These are phyloP conservation scores for Elaeis guineensis DNA, from an alignment of 176 grass and related monocot genomes.

Conservation along the genomic window DNA sequence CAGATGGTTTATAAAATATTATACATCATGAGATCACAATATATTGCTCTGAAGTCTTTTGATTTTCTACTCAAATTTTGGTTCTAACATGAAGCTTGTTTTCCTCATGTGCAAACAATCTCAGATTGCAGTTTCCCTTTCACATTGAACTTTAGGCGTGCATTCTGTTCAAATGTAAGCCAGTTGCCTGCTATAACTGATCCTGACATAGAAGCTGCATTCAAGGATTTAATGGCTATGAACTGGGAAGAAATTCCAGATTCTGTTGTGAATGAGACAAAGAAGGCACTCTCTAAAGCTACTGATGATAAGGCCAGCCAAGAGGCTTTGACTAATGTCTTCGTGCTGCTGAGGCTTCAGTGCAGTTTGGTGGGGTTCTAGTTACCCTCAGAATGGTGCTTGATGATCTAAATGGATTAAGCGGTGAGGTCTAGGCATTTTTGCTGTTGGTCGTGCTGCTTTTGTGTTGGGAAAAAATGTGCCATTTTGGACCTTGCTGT, in stretches of 20 bases:
- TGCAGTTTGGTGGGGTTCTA: slow-evolving; percentile 68
- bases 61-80: not conserved
- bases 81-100: not conserved
- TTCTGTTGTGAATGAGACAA: slow-evolving; percentile 48
- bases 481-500: too few relatives aligned
- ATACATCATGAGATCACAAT: not conserved
- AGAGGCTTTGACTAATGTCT: slow-evolving; percentile 60
- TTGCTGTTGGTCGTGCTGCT: slow-evolving; percentile 2
- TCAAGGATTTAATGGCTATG: slow-evolving; percentile 89
- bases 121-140: slow-evolving; percentile 41
- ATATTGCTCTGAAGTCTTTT: not conserved
- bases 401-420: slow-evolving; percentile 76
- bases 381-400: slow-evolving; percentile 81
- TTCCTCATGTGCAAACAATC: not conserved
- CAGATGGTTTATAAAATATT: too few relatives aligned
- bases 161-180: slow-evolving; percentile 55
- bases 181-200: slow-evolving; percentile 30
- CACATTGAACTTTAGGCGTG: slow-evolving; percentile 34
- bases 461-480: not conserved
- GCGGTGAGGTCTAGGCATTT: slow-evolving; percentile 56
- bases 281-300: slow-evolving; percentile 60
- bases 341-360: slow-evolving; percentile 69
- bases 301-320: slow-evolving; percentile 53
- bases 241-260: slow-evolving; percentile 81
- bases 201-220: slow-evolving; percentile 52